Percentiles rank a stretch among this genome's conserved stretches.
Conservation (phyloP, 129 eudicot species). For the Tanacetum coccineum region DNA sequence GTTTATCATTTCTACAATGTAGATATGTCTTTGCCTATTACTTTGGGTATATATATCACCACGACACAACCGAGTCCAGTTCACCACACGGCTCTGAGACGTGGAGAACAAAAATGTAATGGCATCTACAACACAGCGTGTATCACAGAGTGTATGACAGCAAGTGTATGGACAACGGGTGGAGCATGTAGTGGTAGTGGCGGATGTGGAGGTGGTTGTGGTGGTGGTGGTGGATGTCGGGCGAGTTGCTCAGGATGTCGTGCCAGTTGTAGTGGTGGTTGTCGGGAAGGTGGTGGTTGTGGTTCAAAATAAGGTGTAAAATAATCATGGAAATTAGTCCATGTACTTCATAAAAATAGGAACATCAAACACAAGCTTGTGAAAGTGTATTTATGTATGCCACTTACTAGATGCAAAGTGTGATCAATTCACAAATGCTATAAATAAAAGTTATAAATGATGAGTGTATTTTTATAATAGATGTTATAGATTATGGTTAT, state of each 20-base stretch:
- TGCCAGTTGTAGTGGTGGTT: slow-evolving; percentile 23
- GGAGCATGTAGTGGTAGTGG: slow-evolving; percentile 30
- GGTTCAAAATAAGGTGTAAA: slow-evolving; percentile 18
- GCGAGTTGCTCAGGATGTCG: slow-evolving; percentile 30
- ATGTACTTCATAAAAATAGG: neutral
- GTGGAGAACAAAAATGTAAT: neutral
- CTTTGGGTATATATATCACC: slow-evolving; percentile 24
- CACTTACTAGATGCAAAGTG: neutral
- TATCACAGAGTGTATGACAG: neutral
- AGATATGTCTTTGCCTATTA: slow-evolving; percentile 17
- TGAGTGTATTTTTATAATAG: neutral
- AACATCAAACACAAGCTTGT: neutral
- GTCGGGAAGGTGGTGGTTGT: slow-evolving; percentile 14
- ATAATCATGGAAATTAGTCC: neutral
- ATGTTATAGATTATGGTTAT: neutral
- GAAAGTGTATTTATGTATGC: neutral
- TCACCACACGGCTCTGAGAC: neutral
- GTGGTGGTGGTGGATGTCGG: slow-evolving; percentile 22
- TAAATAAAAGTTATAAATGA: neutral
- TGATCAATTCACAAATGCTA: neutral
- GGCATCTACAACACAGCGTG: neutral
- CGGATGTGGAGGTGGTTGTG: slow-evolving; percentile 25
- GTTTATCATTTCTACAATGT: neutral
- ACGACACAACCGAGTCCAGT: slow-evolving; percentile 27
- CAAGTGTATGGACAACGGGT: slow-evolving; percentile 14